Base-by-base conservation (phyloP, 371 early-diverging fungal species). In the Dinochytrium kinnereticum region DNA sequence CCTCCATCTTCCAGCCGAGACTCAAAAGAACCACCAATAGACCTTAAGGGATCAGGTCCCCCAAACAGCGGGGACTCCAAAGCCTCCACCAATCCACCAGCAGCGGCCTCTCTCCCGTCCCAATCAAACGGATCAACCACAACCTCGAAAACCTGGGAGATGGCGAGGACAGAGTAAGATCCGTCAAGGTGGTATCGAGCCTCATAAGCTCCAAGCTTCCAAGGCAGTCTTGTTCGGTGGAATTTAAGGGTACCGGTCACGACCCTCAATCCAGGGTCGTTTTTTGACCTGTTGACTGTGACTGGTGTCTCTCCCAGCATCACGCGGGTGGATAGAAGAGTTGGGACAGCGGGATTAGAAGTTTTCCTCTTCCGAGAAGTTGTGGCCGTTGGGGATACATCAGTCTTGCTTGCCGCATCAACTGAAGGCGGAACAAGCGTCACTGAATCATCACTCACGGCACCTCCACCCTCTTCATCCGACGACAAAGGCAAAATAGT, bases 111-210 rank as follows among this genome's bases (percentile, higher is more conserved):
- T 2, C 15, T 3, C 2, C 68, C 73, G 15, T 55, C 68, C 81
- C 78, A 81, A 49, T 55, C 44, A 55, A 75, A 79, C 24, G 51
- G 59, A 30, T 77, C 76, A 5, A 75, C 76, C 21, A 74, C 74
- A 59, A 97, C 92, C 80, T 94, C 92, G 78, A 97, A 95, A 2
- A 94, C 90, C 19, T 72, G 73, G 3, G 92, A 90, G 21, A 85
- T 73, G 0, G 93, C 89, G 83, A 96, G 87, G n/a, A 95, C 95
- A 64, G 87, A 89, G 76, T 96, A 93, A 13, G 90, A 89, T 38
- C 90, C 91, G 73, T 94, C 93, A 66, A 92, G 92, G 78, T 97
- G 98, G 74, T 94, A 90, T 39, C 97, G 85, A 74, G 94, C 89
- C 81, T 96, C 97, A 72, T 94, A 97, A 0, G 84, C 88, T 17